Percentiles rank a stretch among this genome's conserved stretches.
phyloP scores from a whole-genome alignment of 148 eudicot species.

The Cornus suecica region DNA sequence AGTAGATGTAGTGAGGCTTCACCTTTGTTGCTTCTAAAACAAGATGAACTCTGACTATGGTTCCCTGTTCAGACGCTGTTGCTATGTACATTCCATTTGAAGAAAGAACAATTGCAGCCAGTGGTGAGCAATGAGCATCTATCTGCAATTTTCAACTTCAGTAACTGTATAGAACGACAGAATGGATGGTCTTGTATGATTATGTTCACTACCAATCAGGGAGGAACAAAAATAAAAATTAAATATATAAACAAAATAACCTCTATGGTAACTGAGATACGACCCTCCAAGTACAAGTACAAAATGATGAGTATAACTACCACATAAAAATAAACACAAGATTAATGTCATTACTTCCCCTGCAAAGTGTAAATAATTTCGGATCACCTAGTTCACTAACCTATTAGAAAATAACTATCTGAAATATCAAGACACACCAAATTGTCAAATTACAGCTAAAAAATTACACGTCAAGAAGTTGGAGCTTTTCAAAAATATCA shows the following conservation, averaged over 20 bases:
- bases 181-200: not conserved
- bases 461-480: no score
- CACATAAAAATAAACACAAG: not conserved
- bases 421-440: no score
- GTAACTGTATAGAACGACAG: slow-evolving; percentile 2
- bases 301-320: not conserved
- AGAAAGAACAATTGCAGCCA: slow-evolving; percentile 78
- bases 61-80: slow-evolving; percentile 96
- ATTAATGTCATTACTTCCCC: no score
- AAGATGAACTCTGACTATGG: slow-evolving; percentile 78
- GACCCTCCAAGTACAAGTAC: not conserved
- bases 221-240: not conserved
- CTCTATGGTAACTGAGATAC: not conserved
- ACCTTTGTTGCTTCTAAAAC: slow-evolving; percentile 88
- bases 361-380: no score
- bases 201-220: not conserved
- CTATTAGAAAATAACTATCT: no score
- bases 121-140: slow-evolving; percentile 86
- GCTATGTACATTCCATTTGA: slow-evolving; percentile 80
- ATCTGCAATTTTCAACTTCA: slow-evolving; percentile 47
- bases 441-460: no score
- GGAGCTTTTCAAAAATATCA: no score
- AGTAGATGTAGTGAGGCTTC: slow-evolving; percentile 12
- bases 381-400: no score
- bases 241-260: no score